Percentiles rank a stretch among this genome's conserved stretches.
Conservation (phyloP, 257 asterid species). For the Solanum appendiculatum region DNA sequence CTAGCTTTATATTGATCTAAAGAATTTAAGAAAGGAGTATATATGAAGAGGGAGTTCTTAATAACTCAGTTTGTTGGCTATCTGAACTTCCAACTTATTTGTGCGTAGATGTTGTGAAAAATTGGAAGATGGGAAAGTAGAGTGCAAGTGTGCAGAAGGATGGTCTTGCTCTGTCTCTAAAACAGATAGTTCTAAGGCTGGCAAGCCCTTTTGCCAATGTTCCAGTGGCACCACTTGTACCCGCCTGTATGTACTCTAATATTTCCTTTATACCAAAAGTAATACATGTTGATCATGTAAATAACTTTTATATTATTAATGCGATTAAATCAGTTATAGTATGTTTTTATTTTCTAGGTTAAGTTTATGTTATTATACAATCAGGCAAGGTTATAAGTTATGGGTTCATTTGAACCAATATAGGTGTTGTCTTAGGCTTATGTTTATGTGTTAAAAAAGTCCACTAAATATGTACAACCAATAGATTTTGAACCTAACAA, state of each 20-base stretch:
- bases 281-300: too few relatives aligned
- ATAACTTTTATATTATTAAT: too few relatives aligned
- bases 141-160: slow-evolving; percentile 6
- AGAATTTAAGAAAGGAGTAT: neutral
- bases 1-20: neutral
- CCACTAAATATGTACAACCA: too few relatives aligned
- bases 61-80: neutral
- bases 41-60: neutral
- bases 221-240: neutral
- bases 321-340: too few relatives aligned
- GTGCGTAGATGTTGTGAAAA: neutral
- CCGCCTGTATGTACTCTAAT: neutral
- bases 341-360: too few relatives aligned
- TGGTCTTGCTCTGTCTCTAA: slow-evolving; percentile 4
- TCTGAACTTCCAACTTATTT: neutral
- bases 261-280: neutral
- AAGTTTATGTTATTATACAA: too few relatives aligned
- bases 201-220: slow-evolving; percentile 2
- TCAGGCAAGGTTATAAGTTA: too few relatives aligned
- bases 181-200: neutral
- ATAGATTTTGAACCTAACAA: too few relatives aligned
- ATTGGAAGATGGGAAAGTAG: neutral
- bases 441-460: too few relatives aligned
- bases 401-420: too few relatives aligned
- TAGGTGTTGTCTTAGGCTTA: too few relatives aligned